phyloP scores from a whole-genome alignment of 1,284 basidiomycete genomes.

The Volvariella volvacea region DNA sequence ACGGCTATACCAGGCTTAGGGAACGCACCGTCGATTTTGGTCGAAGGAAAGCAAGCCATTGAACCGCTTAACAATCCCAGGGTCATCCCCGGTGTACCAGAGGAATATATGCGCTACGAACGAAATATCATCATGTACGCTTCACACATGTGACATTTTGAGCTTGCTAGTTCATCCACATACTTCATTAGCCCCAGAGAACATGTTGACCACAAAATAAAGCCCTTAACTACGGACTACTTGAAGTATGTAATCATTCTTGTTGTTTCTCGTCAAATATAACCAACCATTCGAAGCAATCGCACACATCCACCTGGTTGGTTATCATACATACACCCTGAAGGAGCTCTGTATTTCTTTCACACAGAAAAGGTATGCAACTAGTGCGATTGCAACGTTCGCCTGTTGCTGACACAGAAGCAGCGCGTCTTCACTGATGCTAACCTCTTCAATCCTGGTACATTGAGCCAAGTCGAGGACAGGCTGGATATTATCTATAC shows the following conservation, averaged over 20 bases:
- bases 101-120: background rate
- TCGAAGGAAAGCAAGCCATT: too few relatives aligned
- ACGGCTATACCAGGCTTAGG: too few relatives aligned
- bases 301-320: conserved; percentile 13
- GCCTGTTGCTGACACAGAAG: too few relatives aligned
- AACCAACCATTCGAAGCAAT: conserved; percentile 6
- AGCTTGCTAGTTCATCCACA: too few relatives aligned
- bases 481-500: conserved; percentile 20
- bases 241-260: background rate
- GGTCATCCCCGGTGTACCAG: background rate
- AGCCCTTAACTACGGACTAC: background rate
- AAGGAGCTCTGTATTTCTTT: conserved; percentile 33
- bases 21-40: too few relatives aligned
- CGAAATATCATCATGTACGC: conserved; percentile 8
- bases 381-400: background rate
- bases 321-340: conserved; percentile 23
- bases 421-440: conserved; percentile 35
- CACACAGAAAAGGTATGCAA: conserved; percentile 22
- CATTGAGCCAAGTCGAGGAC: conserved; percentile 17
- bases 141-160: too few relatives aligned
- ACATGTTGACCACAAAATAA: background rate
- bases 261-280: background rate
- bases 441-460: conserved; percentile 23
- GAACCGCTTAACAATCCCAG: background rate
- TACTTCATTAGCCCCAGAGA: too few relatives aligned